Conservation (phyloP, 1,284 basidiomycete species). For the Leccinum pachyderme region DNA sequence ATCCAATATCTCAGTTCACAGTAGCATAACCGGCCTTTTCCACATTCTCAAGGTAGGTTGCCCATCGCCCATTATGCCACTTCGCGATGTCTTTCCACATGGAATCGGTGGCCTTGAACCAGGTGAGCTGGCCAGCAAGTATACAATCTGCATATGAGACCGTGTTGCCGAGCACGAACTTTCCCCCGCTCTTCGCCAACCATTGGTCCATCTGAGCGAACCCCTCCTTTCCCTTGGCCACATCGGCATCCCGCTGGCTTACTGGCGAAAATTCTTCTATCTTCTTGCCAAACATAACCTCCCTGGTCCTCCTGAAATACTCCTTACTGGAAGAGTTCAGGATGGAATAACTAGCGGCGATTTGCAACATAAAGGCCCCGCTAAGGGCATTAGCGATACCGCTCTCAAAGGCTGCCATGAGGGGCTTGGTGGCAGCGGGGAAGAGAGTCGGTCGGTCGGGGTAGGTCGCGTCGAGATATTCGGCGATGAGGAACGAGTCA, state of each 20-base stretch:
- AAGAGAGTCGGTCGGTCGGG: constrained; percentile 33
- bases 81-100: not conserved
- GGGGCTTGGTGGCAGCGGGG: constrained; percentile 23
- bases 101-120: not conserved
- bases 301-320: constrained; percentile 34
- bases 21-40: not conserved
- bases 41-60: not conserved
- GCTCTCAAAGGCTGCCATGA: constrained; percentile 26
- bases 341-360: constrained; percentile 10
- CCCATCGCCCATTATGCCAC: not conserved
- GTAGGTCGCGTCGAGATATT: constrained; percentile 2
- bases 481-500: constrained; percentile 39
- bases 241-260: constrained; percentile 24
- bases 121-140: not conserved
- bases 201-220: not conserved
- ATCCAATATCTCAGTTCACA: not conserved
- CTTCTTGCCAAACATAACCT: constrained; percentile 26
- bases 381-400: constrained; percentile 9
- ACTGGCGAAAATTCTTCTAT: constrained; percentile 36
- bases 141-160: not conserved
- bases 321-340: constrained; percentile 32
- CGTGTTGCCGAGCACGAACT: not conserved
- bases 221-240: constrained; percentile 26
- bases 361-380: constrained; percentile 13
- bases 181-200: not conserved